Evolutionary conservation across 1,284 basidiomycete genomes (phyloP), one percentile per base, ranked within the genome.

Genomic region (Pseudozyma pruni): DNA sequence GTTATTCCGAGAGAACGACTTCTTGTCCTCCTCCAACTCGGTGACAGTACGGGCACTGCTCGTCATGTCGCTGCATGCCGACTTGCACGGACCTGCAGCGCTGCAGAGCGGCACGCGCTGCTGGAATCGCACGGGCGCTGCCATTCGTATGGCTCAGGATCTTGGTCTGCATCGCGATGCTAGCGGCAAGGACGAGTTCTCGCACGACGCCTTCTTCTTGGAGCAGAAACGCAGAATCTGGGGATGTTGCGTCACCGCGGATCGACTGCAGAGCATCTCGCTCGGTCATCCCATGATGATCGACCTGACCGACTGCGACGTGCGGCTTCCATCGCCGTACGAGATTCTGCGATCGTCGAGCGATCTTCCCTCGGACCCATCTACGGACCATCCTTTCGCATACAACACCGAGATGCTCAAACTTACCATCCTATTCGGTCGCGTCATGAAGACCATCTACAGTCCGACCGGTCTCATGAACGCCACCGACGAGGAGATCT

Each of bases 11-110:
- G 87, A 88, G 41, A 93, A 95, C 59, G 94, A 98, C 81, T 89
- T 96, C 35, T 85, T 97, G 58, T 92, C 91, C 51, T 92, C 90
- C 43, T 89, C 93, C 29, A 89, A 89, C 40, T 88, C 94, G 60
- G 88, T 89, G 60, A 94, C 96, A 75, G 90, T 98, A 20, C 94
- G 97, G 83, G 89, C 92, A 2, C 83, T 98, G 59, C 86, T 98
- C 64, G 90, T 94, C 69, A 82, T 94, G 75, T 88, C 89, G 79
- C 89, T 92, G 89, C 88, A 88, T 51, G 89, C 81, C 45, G 85
- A 85, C 56, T 78, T 85, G 9, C 86, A 83, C 59, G 80, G 81
- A 38, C 74, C 74, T 8, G 77, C 75, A 2, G 79, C 81, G n/a
- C 55, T 80, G 17, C 82, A 81, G 52, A 72, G 70, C 41, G 83